Conservation (phyloP, 768 basidiomycete species). For the Glaciozyma martinii region DNA sequence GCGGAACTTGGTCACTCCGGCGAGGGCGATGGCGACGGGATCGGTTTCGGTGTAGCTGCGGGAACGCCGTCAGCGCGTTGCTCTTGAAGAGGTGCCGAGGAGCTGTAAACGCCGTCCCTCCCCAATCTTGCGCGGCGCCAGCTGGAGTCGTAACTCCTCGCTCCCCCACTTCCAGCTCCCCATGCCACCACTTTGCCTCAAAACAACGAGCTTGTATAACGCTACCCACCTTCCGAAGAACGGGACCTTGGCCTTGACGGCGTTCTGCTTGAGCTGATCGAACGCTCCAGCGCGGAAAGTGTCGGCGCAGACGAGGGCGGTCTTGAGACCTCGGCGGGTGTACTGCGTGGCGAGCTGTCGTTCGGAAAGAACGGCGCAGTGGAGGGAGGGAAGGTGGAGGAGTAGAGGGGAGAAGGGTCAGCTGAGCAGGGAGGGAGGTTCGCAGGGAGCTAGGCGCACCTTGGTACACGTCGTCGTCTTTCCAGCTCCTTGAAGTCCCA, state of each 20-base stretch:
- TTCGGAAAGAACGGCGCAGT: too few species aligned
- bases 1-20: slow-evolving; percentile 94
- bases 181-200: too few species aligned
- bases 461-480: slow-evolving; percentile 99
- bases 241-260: slow-evolving; percentile 95
- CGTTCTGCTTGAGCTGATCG: slow-evolving; percentile 97
- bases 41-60: slow-evolving; percentile 88
- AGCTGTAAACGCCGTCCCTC: too few species aligned
- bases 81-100: too few species aligned
- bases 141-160: too few species aligned
- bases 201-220: too few species aligned
- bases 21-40: slow-evolving; percentile 84
- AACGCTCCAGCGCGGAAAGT: slow-evolving; percentile 99
- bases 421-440: not conserved
- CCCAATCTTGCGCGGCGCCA: too few species aligned
- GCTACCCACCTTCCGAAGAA: slow-evolving; percentile 70
- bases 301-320: slow-evolving; percentile 95
- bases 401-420: not conserved
- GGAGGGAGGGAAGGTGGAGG: not conserved
- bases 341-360: slow-evolving; percentile 80
- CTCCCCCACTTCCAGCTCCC: too few species aligned
- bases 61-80: not conserved
- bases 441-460: slow-evolving; percentile 31
- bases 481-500: slow-evolving; percentile 45
- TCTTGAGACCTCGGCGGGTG: slow-evolving; percentile 91